Conservation (phyloP, 768 basidiomycete species). For the Kwoniella botswanensis region DNA sequence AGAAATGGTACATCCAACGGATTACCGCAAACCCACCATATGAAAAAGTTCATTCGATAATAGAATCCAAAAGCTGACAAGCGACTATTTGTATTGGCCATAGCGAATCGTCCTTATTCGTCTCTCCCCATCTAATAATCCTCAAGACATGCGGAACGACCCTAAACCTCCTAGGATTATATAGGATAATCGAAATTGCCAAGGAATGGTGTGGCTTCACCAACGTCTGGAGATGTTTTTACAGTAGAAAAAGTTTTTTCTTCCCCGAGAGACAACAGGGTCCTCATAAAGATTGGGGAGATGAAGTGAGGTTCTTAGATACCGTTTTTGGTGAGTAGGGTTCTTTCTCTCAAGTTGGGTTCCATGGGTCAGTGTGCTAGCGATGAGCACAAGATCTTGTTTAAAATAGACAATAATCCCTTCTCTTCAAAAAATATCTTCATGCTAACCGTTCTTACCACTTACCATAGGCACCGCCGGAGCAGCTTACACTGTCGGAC, state of each 20-base stretch:
- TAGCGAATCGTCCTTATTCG: slow-evolving; percentile 96
- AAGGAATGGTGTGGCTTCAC: slow-evolving; percentile 58
- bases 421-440: background rate
- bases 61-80: no score
- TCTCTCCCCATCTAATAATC: slow-evolving; percentile 92
- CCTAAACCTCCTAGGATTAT: slow-evolving; percentile 91
- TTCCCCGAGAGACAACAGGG: slow-evolving; percentile 94
- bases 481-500: slow-evolving; percentile 94
- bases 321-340: slow-evolving; percentile 73
- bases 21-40: no score
- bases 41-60: background rate
- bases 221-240: slow-evolving; percentile 85
- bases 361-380: no score
- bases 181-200: slow-evolving; percentile 93
- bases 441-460: background rate
- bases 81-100: no score
- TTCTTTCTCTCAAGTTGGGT: background rate
- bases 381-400: no score
- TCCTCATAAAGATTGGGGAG: slow-evolving; percentile 90
- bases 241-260: slow-evolving; percentile 98
- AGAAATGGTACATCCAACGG: no score
- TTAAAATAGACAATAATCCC: background rate
- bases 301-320: slow-evolving; percentile 90
- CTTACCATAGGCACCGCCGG: slow-evolving; percentile 60
- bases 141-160: slow-evolving; percentile 99